Evolutionary conservation across 495 filamentous ascomycete genomes (phyloP).

Genomic region (Xylaria castorea): DNA sequence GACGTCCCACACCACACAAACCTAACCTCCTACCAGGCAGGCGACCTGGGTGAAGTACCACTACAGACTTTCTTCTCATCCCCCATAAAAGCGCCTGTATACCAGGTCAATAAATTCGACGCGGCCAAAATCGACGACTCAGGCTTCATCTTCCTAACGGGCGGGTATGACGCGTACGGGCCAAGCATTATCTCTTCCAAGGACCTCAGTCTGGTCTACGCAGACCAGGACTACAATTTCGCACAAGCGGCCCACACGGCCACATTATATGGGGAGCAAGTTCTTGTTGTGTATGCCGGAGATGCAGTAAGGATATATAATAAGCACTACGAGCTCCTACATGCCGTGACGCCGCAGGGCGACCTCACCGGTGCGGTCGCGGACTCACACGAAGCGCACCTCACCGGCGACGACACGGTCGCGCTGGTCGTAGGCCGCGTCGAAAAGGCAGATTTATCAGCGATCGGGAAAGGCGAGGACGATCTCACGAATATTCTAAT

Average conservation of each 20-base stretch:
- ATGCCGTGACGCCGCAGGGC: constrained; percentile 19
- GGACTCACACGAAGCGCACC: constrained; percentile 28
- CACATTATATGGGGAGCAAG: neutral
- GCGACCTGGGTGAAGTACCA: constrained; percentile 15
- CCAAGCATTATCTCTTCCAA: constrained; percentile 24
- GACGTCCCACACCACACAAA: constrained; percentile 8
- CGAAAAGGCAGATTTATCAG: constrained; percentile 16
- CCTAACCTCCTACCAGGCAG: constrained; percentile 10
- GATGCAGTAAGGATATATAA: constrained; percentile 23
- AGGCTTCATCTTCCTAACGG: constrained; percentile 22
- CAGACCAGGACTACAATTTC: constrained; percentile 10
- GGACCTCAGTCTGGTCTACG: constrained; percentile 29
- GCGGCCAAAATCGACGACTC: constrained; percentile 12
- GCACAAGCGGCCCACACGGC: constrained; percentile 2
- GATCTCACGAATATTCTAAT: constrained; percentile 27
- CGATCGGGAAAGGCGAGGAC: constrained; percentile 24
- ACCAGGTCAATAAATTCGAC: constrained; percentile 23
- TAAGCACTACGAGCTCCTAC: constrained; percentile 29
- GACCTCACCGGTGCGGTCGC: neutral
- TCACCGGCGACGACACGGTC: constrained; percentile 24
- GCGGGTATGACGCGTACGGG: constrained; percentile 13
- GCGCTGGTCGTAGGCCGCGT: constrained; percentile 18
- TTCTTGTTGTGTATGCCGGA: constrained; percentile 14
- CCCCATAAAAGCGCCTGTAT: constrained; percentile 16
- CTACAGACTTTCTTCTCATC: constrained; percentile 27